These are phyloP conservation scores for Acanthamoeba royreba DNA, from an alignment of 208 protist genomes.

Conservation along the genomic window DNA sequence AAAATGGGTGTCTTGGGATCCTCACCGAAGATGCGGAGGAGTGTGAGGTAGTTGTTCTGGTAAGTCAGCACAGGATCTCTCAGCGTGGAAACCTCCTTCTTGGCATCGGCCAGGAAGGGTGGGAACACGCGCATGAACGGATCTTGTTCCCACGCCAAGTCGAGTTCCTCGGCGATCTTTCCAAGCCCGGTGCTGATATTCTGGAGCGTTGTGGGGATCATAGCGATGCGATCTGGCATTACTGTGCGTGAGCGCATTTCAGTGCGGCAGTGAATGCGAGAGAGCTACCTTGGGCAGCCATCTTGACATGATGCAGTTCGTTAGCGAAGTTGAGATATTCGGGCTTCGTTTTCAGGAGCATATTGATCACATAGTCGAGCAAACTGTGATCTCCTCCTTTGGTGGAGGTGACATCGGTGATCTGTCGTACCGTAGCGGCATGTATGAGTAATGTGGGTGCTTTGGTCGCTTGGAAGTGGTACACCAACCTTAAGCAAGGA, in stretches of 20 bases:
- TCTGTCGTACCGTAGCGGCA: too few relatives aligned
- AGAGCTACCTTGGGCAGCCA: background rate
- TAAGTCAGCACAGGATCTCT: background rate
- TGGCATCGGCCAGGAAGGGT: background rate
- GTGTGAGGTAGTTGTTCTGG: background rate
- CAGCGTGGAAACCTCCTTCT: background rate
- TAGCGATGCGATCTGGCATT: background rate
- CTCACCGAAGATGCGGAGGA: background rate
- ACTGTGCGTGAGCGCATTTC: background rate
- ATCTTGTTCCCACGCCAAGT: background rate
- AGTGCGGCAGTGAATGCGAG: background rate
- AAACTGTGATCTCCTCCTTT: background rate
- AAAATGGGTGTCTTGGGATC: conserved; percentile 1
- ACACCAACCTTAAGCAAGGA: conserved; percentile 29
- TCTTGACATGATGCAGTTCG: background rate
- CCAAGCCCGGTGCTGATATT: background rate
- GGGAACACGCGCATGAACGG: background rate
- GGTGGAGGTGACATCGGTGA: background rate
- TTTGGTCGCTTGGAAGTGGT: too few relatives aligned
- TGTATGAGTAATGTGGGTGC: too few relatives aligned
- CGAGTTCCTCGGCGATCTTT: background rate
- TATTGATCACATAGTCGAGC: background rate
- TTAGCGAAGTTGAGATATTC: background rate
- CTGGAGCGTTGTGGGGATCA: background rate
- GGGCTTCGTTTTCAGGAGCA: background rate